phyloP scores from a whole-genome alignment of 2,329 filamentous ascomycete genomes.

The Aspergillus fumigatiaffinis region DNA sequence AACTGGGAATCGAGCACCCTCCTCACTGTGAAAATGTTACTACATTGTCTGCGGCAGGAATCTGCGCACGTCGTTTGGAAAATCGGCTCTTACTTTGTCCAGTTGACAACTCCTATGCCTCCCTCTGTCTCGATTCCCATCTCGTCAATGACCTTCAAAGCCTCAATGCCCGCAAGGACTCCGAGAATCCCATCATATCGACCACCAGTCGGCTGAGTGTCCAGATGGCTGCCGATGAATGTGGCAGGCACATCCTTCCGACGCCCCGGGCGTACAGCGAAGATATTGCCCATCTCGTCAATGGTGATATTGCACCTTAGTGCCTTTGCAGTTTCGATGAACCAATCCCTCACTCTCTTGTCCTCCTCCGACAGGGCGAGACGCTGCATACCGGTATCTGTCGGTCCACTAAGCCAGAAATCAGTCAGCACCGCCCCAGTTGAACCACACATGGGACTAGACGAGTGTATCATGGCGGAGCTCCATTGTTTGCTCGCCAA shows the following conservation, averaged over 20 bases:
- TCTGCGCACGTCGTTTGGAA: not conserved
- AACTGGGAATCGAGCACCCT: conserved; percentile 74
- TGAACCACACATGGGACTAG: not conserved
- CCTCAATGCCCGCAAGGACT: conserved; percentile 68
- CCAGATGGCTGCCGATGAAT: conserved; percentile 67
- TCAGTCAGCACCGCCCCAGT: not conserved
- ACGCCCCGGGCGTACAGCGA: conserved; percentile 65
- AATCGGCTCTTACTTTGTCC: conserved; percentile 27
- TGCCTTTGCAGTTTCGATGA: conserved; percentile 58
- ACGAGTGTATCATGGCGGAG: not conserved
- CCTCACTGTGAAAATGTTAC: conserved; percentile 55
- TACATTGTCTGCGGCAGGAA: not conserved
- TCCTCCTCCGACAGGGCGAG: conserved; percentile 69
- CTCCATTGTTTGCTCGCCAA: not conserved
- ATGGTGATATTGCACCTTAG: conserved; percentile 65
- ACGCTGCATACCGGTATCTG: conserved; percentile 73
- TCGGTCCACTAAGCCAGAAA: conserved; percentile 32
- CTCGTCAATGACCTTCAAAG: conserved; percentile 65
- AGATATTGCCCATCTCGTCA: conserved; percentile 78
- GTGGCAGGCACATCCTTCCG: conserved; percentile 57
- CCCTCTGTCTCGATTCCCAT: conserved; percentile 65
- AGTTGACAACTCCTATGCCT: conserved; percentile 68
- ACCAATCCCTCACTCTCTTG: conserved; percentile 71
- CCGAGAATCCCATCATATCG: conserved; percentile 64
- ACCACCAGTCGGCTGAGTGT: conserved; percentile 56